Evolutionary conservation across 345 rosid species (phyloP), one percentile per base, ranked within the genome.

Genomic region (Lagerstroemia speciosa): DNA sequence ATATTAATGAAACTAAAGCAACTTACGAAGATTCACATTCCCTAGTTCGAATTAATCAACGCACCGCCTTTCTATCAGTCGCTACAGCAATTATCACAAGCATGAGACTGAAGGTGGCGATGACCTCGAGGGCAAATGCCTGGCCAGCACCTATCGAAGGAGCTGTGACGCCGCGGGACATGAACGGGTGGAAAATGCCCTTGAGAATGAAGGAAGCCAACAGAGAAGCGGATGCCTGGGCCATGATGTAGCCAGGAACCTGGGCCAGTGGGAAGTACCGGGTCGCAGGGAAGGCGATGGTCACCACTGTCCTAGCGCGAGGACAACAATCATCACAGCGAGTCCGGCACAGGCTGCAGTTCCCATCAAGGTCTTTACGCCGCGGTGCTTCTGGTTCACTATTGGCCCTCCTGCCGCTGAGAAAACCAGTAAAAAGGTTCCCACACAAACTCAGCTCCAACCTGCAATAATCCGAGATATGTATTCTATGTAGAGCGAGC

Each of bases 251-350:
- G n/a, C 34, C 75, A 2, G 75, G 70, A 8, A 79, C 88, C 70
- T 77, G 77, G 67, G 20, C 40, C 74, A 77, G 72, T 2, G 86
- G 82, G 48, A 83, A 82, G 43, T 74, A 75, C 32, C 67, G 65
- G 3, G 65, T 70, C n/a, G 73, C 58, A 0, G 82, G 83, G 32
- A 83, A 74, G 30, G 83, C 85, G 50, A 83, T 64, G 22, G 84
- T 80, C 32, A 86, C 77, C 20, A 85, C 84, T 80, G 88, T 12
- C 90, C 86, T 2, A 78, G 43, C 22, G 83, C 57, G 50, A 82
- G 76, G 17, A 76, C 71, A 71, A 83, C 62, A 53, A 80, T 81
- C 81, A 67, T 83, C 71, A 78, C 64, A 31, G 74, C 74, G 20
- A 75, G 67, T 8, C 85, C 86, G 75, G 86, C 80, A 3, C 73